Evolutionary conservation across 2,329 filamentous ascomycete species (phyloP).

Genomic region (Arthrobotrys sphaeroides): DNA sequence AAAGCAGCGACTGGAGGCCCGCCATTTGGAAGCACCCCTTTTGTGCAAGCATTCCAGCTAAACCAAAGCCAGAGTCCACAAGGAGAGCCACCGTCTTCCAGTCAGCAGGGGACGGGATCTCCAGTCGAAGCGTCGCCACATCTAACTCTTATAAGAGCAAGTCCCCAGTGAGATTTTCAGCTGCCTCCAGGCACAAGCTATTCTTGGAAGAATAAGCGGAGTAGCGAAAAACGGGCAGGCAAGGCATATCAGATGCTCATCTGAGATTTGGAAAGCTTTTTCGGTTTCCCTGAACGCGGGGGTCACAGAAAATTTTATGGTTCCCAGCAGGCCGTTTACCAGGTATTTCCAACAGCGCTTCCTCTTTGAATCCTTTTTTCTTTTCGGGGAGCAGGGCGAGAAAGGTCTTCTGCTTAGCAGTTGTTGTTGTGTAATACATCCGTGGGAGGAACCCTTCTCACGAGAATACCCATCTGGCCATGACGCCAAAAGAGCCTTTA

Average conservation of each 20-base stretch:
- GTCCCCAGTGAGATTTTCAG: conserved; percentile 44
- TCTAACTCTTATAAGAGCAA: conserved; percentile 53
- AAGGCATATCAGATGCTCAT: conserved; percentile 51
- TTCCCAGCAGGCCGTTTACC: conserved; percentile 41
- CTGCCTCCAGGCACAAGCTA: conserved; percentile 52
- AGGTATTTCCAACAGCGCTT: conserved; percentile 42
- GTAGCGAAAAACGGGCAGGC: conserved; percentile 47
- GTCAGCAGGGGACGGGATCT: conserved; percentile 42
- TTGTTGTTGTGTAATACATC: conserved; percentile 50
- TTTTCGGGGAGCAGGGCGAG: conserved; percentile 19
- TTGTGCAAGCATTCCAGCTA: conserved; percentile 53
- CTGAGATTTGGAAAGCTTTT: conserved; percentile 24
- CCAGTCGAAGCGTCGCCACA: conserved; percentile 14
- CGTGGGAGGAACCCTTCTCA: conserved; percentile 40
- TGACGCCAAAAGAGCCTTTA: conserved; percentile 50
- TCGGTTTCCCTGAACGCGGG: conserved; percentile 38
- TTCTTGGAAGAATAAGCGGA: conserved; percentile 53
- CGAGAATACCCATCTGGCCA: conserved; percentile 32
- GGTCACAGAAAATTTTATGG: conserved; percentile 47
- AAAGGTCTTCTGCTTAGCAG: conserved; percentile 37
- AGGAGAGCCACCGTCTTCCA: conserved; percentile 1
- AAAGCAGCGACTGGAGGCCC: conserved; percentile 13
- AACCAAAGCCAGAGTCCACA: conserved; percentile 33
- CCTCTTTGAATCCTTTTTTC: conserved; percentile 18
- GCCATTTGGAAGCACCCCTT: conserved; percentile 48